Conservation (phyloP, 139 green algal species). For the Pseudopediastrum boryanum region DNA sequence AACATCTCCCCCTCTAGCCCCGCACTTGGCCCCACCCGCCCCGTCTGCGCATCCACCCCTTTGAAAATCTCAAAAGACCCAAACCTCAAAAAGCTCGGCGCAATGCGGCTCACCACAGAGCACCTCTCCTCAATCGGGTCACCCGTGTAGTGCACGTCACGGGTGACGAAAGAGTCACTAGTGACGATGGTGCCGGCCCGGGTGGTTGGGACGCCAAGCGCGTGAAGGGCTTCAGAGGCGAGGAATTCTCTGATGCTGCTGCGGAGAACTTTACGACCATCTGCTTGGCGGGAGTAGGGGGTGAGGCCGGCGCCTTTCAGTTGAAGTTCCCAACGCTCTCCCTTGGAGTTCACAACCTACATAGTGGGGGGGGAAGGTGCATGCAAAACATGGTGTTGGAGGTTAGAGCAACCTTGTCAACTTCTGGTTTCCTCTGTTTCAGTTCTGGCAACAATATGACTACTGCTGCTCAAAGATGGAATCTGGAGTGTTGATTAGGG, state of each 20-base stretch:
- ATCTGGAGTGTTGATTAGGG: too few relatives aligned
- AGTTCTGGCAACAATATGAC: too few relatives aligned
- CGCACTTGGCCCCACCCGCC: slow-evolving; percentile 46
- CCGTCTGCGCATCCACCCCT: slow-evolving; percentile 39
- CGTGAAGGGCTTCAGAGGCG: slow-evolving; percentile 55
- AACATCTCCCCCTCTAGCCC: slow-evolving; percentile 49
- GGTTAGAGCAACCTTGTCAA: too few relatives aligned
- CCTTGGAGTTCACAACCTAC: slow-evolving; percentile 55
- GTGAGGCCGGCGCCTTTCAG: slow-evolving; percentile 70
- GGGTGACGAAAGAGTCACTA: slow-evolving; percentile 37
- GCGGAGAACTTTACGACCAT: slow-evolving; percentile 42
- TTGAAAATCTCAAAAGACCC: slow-evolving; percentile 71
- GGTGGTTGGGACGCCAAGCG: slow-evolving; percentile 65
- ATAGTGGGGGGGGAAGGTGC: too few relatives aligned
- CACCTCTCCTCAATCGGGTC: slow-evolving; percentile 47
- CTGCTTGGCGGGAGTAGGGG: slow-evolving; percentile 48
- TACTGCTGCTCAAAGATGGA: too few relatives aligned
- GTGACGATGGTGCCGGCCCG: slow-evolving; percentile 53
- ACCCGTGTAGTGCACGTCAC: slow-evolving; percentile 53
- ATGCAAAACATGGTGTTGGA: too few relatives aligned
- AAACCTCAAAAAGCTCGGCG: slow-evolving; percentile 65
- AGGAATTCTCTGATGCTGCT: slow-evolving; percentile 66
- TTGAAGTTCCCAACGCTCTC: slow-evolving; percentile 66
- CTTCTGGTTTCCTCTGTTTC: too few relatives aligned
- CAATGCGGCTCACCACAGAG: slow-evolving; percentile 60